These are phyloP conservation scores for Rhynchospora breviuscula DNA, from an alignment of 176 grass and related monocot genomes.

Conservation along the genomic window DNA sequence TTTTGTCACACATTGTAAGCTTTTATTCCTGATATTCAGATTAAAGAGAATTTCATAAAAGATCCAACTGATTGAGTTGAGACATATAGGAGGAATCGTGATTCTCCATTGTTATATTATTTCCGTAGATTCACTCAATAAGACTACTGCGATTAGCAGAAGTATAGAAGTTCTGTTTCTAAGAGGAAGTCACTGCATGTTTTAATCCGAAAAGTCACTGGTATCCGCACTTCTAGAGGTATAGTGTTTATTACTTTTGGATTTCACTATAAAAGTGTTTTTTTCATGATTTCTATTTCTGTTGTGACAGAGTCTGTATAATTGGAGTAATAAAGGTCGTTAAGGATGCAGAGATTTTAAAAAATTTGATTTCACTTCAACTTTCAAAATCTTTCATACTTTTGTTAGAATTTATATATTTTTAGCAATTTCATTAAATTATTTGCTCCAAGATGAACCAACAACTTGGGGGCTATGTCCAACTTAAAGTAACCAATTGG, in stretches of 20 bases:
- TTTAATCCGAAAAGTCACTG: not conserved
- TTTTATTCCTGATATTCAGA: not conserved
- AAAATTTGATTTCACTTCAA: not conserved
- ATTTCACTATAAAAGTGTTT: not conserved
- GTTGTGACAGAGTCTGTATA: not conserved
- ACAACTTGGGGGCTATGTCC: no score
- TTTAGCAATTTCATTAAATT: no score
- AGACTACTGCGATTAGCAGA: not conserved
- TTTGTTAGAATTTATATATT: no score
- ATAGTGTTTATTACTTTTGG: no score
- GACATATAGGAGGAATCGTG: not conserved
- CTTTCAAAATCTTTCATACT: not conserved
- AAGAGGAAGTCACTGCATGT: not conserved
- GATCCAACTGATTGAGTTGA: not conserved
- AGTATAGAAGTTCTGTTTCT: not conserved
- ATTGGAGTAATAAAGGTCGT: not conserved
- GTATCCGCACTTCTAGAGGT: not conserved
- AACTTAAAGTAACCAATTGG: no score
- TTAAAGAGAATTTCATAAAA: not conserved
- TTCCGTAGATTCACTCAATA: not conserved
- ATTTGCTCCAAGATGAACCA: no score
- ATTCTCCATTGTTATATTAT: not conserved
- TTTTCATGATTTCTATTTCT: not conserved
- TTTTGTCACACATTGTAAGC: not conserved
- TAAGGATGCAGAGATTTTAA: not conserved